Percentiles rank a stretch among this genome's conserved stretches.
Conservation (phyloP, 345 rosid genomes). For the Aquilaria sinensis region DNA sequence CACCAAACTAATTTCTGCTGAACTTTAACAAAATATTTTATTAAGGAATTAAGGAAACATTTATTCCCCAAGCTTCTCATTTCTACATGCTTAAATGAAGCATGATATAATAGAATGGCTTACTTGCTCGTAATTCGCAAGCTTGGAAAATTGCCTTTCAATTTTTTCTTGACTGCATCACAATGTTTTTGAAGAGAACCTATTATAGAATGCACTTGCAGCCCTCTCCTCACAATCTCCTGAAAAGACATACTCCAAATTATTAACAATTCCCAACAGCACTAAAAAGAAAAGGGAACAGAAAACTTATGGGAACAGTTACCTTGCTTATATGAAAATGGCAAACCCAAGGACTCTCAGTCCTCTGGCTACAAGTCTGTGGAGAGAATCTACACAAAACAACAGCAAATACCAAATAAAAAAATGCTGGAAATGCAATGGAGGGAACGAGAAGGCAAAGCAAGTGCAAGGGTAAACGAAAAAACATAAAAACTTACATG, state of each 20-base stretch:
- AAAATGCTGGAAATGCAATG: not conserved
- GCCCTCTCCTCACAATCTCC: constrained; percentile 52
- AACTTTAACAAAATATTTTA: no score
- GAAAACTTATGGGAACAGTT: constrained; percentile 3
- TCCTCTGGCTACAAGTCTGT: constrained; percentile 20
- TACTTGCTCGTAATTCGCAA: constrained; percentile 54
- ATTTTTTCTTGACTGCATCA: constrained; percentile 20
- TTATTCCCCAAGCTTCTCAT: no score
- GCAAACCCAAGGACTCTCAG: constrained; percentile 74
- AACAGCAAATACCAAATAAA: constrained; percentile 15
- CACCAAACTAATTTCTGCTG: no score
- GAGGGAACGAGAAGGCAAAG: no score
- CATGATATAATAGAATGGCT: constrained; percentile 21
- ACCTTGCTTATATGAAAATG: constrained; percentile 83
- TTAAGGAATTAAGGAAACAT: no score
- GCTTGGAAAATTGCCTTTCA: constrained; percentile 28
- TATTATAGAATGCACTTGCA: constrained; percentile 38
- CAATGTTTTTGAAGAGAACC: constrained; percentile 42
- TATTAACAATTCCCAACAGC: constrained; percentile 5
- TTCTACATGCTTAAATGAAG: not conserved
- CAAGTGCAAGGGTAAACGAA: not conserved
- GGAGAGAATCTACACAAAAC: constrained; percentile 50
- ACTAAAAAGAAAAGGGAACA: not conserved
- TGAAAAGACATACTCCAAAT: constrained; percentile 24
- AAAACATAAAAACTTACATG: constrained; percentile 40